Conservation (phyloP, 2,329 filamentous ascomycete species). For the Trichoderma brevicompactum region DNA sequence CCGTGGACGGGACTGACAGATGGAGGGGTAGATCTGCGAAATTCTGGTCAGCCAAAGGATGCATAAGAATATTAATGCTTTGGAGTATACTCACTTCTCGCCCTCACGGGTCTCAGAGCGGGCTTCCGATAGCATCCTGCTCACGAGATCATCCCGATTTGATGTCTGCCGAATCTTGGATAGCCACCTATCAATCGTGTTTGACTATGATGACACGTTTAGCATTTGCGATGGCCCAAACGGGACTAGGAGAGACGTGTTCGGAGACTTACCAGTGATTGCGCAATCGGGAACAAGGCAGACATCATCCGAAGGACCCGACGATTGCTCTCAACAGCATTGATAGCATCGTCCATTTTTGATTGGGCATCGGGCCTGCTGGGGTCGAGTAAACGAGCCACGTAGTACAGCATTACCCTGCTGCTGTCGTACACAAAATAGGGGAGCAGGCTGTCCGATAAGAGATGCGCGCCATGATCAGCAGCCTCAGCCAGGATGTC, state of each 20-base stretch:
- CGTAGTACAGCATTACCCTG: constrained; percentile 53
- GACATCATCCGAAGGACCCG: constrained; percentile 45
- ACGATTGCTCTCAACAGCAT: constrained; percentile 47
- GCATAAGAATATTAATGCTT: background rate
- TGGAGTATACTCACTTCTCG: constrained; percentile 30
- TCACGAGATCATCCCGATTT: constrained; percentile 33
- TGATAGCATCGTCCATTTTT: constrained; percentile 46
- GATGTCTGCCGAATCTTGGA: constrained; percentile 43
- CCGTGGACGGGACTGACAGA: constrained; percentile 29
- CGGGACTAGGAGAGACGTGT: too few relatives aligned
- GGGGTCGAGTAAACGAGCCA: constrained; percentile 49
- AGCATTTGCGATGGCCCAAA: background rate
- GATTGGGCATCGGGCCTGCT: constrained; percentile 42
- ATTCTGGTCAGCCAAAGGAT: background rate
- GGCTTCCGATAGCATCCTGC: constrained; percentile 34
- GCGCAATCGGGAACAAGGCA: constrained; percentile 46
- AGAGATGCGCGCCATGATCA: constrained; percentile 46
- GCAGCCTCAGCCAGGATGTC: constrained; percentile 46
- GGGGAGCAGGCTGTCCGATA: constrained; percentile 51
- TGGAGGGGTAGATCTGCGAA: constrained; percentile 30
- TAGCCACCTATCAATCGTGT: constrained; percentile 47
- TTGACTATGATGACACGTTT: constrained; percentile 37
- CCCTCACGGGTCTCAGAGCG: constrained; percentile 33
- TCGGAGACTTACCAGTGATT: constrained; percentile 43
- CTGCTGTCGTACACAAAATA: constrained; percentile 54